A percentile compares a stretch with the other conserved stretches of the same genome.
phyloP scores from a whole-genome alignment of 306 rosid species.

The Lagenaria siceraria region DNA sequence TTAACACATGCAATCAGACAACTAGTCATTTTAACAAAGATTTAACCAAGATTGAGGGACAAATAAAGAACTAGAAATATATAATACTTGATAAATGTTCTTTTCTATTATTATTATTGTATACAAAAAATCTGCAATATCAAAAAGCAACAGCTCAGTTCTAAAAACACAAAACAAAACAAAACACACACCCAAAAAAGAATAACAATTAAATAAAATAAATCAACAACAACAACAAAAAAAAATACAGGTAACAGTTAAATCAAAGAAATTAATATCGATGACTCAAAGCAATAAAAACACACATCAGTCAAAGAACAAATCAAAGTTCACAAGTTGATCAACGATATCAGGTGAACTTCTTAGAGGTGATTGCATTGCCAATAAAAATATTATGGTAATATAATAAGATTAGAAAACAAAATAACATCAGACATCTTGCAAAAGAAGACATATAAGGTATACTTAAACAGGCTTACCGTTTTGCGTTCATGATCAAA shows the following conservation, averaged over 20 bases:
- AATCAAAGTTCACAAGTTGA: neutral
- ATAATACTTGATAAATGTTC: too few relatives aligned
- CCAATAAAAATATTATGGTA: neutral
- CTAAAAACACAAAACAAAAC: too few relatives aligned
- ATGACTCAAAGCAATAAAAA: neutral
- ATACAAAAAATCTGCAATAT: neutral
- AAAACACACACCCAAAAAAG: too few relatives aligned
- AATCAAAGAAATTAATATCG: neutral
- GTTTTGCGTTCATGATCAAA: slow-evolving; percentile 83
- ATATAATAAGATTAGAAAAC: neutral
- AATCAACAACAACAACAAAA: too few relatives aligned
- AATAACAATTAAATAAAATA: too few relatives aligned
- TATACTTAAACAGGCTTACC: slow-evolving; percentile 27
- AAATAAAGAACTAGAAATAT: neutral
- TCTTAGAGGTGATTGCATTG: neutral
- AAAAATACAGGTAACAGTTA: neutral
- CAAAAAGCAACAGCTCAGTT: neutral
- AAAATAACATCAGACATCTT: neutral
- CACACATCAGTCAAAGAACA: neutral
- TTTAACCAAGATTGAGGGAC: neutral
- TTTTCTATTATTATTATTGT: too few relatives aligned
- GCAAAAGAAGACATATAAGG: neutral
- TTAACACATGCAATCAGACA: neutral
- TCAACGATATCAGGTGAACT: neutral
- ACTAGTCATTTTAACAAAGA: neutral